phyloP scores from a whole-genome alignment of 1,139 yeast species.

The Geotrichum australiense region DNA sequence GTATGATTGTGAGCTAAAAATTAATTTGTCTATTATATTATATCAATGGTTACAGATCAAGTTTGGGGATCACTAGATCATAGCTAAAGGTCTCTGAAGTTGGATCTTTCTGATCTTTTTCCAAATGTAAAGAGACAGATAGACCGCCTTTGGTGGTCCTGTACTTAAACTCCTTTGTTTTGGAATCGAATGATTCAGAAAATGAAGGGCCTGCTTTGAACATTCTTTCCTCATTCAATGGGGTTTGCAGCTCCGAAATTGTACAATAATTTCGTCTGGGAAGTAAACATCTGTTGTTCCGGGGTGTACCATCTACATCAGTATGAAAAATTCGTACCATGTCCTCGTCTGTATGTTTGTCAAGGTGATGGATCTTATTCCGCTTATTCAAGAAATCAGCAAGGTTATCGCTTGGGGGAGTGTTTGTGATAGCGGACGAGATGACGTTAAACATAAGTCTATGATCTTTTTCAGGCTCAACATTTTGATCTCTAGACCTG shows the following conservation, averaged over 20 bases:
- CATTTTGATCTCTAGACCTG: conserved; percentile 49
- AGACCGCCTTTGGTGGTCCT: conserved; percentile 47
- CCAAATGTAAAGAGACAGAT: conserved; percentile 67
- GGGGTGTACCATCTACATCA: conserved; percentile 52
- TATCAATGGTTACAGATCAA: conserved; percentile 1
- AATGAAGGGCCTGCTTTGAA: conserved; percentile 4
- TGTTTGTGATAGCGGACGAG: conserved; percentile 82
- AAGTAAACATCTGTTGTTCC: conserved; percentile 55
- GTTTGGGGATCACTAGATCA: conserved; percentile 63
- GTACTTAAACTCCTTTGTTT: conserved; percentile 40
- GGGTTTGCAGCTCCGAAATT: conserved; percentile 20
- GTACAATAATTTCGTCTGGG: conserved; percentile 73
- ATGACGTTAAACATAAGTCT: conserved; percentile 75
- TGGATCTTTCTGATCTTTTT: conserved; percentile 47
- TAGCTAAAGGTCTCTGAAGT: conserved; percentile 57
- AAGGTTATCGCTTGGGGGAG: conserved; percentile 89
- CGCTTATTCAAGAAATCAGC: conserved; percentile 62
- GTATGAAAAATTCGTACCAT: conserved; percentile 60
- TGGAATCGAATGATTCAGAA: conserved; percentile 1
- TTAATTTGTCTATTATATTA: no score
- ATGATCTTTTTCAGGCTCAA: conserved; percentile 59
- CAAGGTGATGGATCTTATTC: conserved; percentile 61
- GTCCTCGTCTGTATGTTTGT: conserved; percentile 64
- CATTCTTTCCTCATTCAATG: neutral
- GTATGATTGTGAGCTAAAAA: no score